phyloP scores from a whole-genome alignment of 108 stramenopile genomes.

The Cyclotella distinguenda region DNA sequence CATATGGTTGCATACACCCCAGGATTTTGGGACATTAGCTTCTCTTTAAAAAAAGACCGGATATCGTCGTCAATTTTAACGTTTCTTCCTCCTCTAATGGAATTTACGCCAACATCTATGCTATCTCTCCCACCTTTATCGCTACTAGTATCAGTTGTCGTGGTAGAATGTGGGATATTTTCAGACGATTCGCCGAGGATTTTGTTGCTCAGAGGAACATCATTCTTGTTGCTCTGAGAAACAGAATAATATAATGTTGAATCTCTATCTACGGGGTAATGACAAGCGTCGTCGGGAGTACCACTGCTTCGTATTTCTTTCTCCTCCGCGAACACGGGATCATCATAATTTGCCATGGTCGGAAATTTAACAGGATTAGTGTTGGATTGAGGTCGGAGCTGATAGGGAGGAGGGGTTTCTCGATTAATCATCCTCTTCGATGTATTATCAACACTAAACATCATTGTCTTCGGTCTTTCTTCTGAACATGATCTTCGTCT shows the following conservation, averaged over 20 bases:
- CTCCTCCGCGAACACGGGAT: no score
- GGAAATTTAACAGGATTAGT: no score
- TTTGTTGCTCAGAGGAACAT: neutral
- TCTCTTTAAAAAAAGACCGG: neutral
- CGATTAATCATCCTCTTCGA: no score
- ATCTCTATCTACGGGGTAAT: neutral
- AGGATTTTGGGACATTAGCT: neutral
- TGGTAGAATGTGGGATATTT: neutral
- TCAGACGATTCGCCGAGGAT: slow-evolving; percentile 3
- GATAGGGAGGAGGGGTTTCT: no score
- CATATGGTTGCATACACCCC: neutral
- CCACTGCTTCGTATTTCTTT: no score
- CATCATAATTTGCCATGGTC: no score
- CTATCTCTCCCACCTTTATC: neutral
- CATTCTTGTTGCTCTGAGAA: neutral
- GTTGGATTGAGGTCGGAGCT: no score
- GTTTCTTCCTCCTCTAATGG: neutral
- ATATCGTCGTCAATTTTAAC: neutral
- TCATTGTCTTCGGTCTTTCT: no score
- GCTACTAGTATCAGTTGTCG: neutral
- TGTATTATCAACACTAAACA: no score
- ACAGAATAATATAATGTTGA: neutral
- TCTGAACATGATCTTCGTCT: no score
- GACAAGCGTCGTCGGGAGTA: no score
- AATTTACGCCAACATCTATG: neutral